Base-by-base conservation (phyloP, 352 stramenopile genomes). In the Phytophthora podocarpi region DNA sequence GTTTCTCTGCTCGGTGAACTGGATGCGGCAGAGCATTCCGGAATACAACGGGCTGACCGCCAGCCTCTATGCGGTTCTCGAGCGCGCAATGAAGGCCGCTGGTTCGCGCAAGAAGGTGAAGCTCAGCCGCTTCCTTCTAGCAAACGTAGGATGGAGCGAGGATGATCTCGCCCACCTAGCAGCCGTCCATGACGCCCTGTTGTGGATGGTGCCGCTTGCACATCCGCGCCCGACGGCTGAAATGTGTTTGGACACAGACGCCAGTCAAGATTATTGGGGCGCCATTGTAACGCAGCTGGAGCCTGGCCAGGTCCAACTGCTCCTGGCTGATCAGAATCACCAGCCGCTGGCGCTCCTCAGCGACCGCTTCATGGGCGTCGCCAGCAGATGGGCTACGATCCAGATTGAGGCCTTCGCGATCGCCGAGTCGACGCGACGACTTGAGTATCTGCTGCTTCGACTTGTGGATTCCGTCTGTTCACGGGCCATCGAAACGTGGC, bases 21-120 rank as follows among this genome's bases (percentile, higher is more conserved):
- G 64, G 72, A 78, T 71, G 69, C 59, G 65, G 2, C 15, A 23
- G n/a, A 72, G 43, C 11, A 78, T 82, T 30, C 59, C 68, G 1
- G 34, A 69, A 2, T 76, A 65, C 32, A 39, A 34, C 0, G 32
- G 18, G 10, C 16, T 76, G 8, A 62, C 36, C 0, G 18, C 16
- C 4, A 4, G 13, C 15, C 26, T 49, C 9, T 47, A 57, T 13
- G 23, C 31, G 5, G 18, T 61, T 0, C 23, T 76, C 0, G 68
- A 73, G 11, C 23, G 26, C 1, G 67, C 57, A 1, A 32, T 31
- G 0, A 49, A 55, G 26, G 5, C 37, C 3, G 56, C 27, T 3
- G 45, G 37, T 1, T 52, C 15, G 1, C 27, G 52, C 1, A 72
- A 74, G 49, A 77, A 80, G 26, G 45, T 1, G 0, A 52, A 46